A percentile compares a stretch with the other conserved stretches of the same genome.
phyloP scores from a whole-genome alignment of 805 yeast species.

The Ogataea pignaliae region DNA sequence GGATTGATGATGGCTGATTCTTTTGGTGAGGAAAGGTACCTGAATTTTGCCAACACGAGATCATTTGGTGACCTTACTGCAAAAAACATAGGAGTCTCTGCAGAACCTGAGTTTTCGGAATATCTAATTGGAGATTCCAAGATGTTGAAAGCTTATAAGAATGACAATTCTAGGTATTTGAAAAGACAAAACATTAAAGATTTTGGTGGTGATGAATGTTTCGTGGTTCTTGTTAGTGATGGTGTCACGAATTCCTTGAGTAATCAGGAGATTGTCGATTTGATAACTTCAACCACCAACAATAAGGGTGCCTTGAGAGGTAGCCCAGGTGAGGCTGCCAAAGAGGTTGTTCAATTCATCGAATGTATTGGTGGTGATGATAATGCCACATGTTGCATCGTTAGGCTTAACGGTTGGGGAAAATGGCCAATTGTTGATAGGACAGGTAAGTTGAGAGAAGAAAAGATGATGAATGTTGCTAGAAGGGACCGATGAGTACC shows the following conservation, averaged over 20 bases:
- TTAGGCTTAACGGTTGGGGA: constrained; percentile 89
- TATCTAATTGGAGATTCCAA: constrained; percentile 59
- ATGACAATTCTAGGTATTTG: constrained; percentile 17
- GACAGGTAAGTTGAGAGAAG: constrained; percentile 78
- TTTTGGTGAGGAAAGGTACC: constrained; percentile 84
- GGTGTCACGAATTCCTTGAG: constrained; percentile 78
- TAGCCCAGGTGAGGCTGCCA: constrained; percentile 81
- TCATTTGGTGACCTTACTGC: constrained; percentile 86
- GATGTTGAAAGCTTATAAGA: constrained; percentile 32
- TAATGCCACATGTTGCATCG: constrained; percentile 87
- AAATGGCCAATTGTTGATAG: constrained; percentile 82
- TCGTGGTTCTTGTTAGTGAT: constrained; percentile 77
- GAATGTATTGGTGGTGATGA: constrained; percentile 90
- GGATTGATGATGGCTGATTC: constrained; percentile 77
- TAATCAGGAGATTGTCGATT: constrained; percentile 90
- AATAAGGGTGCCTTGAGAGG: constrained; percentile 65
- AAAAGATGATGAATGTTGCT: constrained; percentile 37
- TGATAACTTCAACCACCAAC: constrained; percentile 64
- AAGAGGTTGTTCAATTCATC: constrained; percentile 77
- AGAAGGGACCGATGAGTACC: constrained; percentile 14
- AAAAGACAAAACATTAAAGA: constrained; percentile 23
- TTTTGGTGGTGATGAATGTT: constrained; percentile 83
- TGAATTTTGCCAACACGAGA: constrained; percentile 83
- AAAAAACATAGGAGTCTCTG: constrained; percentile 78
- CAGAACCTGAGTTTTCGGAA: constrained; percentile 86